phyloP scores from a whole-genome alignment of 768 basidiomycete genomes.

The Exsudoporus frostii region DNA sequence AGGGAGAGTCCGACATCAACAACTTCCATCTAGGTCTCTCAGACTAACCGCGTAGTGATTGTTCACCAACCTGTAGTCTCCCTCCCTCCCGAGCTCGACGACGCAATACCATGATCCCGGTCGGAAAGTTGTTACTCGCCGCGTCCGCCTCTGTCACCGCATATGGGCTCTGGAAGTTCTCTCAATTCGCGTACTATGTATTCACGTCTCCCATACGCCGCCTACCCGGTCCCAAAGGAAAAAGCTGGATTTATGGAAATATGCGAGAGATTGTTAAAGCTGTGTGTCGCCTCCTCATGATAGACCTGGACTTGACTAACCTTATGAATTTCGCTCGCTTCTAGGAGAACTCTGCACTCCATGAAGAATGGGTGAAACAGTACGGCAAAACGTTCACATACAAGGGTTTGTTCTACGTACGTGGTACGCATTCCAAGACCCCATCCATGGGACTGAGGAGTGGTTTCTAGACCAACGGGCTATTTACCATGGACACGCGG shows the following conservation, averaged over 20 bases:
- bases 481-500: conserved; percentile 58
- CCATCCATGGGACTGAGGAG: neutral
- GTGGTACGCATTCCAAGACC: neutral
- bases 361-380: no score
- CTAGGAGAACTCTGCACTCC: no score
- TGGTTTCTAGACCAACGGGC: conserved; percentile 30
- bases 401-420: conserved; percentile 11
- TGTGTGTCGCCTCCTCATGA: conserved; percentile 25
- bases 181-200: conserved; percentile 28
- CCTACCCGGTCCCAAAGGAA: conserved; percentile 44
- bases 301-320: neutral
- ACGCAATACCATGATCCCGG: conserved; percentile 5
- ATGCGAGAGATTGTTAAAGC: conserved; percentile 42
- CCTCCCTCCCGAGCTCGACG: neutral
- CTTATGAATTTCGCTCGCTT: neutral
- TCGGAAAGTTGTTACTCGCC: neutral
- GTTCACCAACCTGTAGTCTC: neutral
- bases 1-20: no score
- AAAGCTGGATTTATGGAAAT: conserved; percentile 49
- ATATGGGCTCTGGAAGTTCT: conserved; percentile 9
- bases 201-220: conserved; percentile 43
- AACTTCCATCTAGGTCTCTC: no score
- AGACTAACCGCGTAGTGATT: no score
- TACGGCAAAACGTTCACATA: neutral
- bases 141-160: neutral